Evolutionary conservation across 2,329 filamentous ascomycete genomes (phyloP).

Genomic region (Fusarium foetens): DNA sequence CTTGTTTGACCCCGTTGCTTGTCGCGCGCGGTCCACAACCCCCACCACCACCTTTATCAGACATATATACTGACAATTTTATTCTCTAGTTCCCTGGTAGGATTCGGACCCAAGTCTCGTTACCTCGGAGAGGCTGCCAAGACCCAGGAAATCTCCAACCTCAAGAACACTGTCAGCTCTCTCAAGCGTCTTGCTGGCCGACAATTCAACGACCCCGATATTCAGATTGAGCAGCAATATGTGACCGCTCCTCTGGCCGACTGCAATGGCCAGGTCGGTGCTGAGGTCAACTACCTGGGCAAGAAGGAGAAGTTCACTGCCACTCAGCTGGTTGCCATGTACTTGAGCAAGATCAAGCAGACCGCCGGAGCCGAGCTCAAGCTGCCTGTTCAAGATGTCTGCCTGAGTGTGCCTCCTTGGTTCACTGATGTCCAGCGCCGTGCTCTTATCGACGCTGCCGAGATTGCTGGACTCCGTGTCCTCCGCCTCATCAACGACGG

Average conservation of each 20-base stretch:
- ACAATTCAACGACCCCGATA: conserved; percentile 87
- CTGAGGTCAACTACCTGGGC: conserved; percentile 90
- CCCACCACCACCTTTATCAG: conserved; percentile 25
- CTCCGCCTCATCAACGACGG: conserved; percentile 98
- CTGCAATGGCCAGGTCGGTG: conserved; percentile 92
- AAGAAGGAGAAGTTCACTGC: conserved; percentile 97
- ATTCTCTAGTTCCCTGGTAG: conserved; percentile 80
- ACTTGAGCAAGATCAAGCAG: conserved; percentile 91
- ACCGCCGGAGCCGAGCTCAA: conserved; percentile 89
- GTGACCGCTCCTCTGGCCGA: conserved; percentile 88
- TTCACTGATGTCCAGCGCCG: conserved; percentile 96
- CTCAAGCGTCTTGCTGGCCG: conserved; percentile 94
- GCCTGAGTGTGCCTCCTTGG: conserved; percentile 95
- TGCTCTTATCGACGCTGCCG: conserved; percentile 87
- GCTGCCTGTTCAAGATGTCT: conserved; percentile 90
- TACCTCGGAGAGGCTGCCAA: conserved; percentile 96
- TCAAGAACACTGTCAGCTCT: conserved; percentile 96
- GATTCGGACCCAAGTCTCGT: conserved; percentile 92
- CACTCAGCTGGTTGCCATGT: conserved; percentile 94
- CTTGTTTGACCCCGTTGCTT: conserved; percentile 13
- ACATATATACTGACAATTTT: conserved; percentile 40
- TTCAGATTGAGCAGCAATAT: conserved; percentile 91
- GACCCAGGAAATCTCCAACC: conserved; percentile 98
- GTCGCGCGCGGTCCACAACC: conserved; percentile 14
- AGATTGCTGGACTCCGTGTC: conserved; percentile 92